These are phyloP conservation scores for Tausonia pullulans DNA, from an alignment of 1,284 basidiomycete genomes.

Conservation along the genomic window DNA sequence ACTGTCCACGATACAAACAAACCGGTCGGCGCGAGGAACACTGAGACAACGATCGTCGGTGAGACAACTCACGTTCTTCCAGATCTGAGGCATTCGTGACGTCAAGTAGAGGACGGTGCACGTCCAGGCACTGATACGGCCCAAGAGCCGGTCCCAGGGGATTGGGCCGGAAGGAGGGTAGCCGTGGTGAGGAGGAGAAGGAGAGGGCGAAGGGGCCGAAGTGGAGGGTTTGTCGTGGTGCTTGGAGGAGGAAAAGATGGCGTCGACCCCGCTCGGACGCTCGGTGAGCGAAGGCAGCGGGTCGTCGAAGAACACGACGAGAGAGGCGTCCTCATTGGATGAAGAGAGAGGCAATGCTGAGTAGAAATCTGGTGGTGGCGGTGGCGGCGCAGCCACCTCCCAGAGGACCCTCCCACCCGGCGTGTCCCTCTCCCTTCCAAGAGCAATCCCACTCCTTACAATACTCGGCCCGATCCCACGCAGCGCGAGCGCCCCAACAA, in stretches of 20 bases:
- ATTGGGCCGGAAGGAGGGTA: constrained; percentile 16
- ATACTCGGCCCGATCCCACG: constrained; percentile 2
- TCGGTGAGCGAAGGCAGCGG: not conserved
- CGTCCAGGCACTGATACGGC: constrained; percentile 80
- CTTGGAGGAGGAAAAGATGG: not conserved
- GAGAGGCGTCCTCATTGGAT: too few relatives aligned
- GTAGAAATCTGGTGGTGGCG: too few relatives aligned
- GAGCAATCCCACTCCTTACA: too few relatives aligned
- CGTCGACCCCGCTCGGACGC: not conserved
- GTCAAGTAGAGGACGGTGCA: constrained; percentile 86
- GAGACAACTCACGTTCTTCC: constrained; percentile 75
- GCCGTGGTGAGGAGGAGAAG: not conserved
- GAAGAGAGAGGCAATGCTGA: too few relatives aligned
- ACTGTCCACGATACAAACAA: constrained; percentile 41
- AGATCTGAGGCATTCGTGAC: constrained; percentile 84
- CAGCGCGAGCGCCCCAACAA: constrained; percentile 25
- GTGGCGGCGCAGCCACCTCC: too few relatives aligned
- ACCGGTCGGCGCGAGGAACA: not conserved
- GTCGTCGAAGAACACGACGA: too few relatives aligned
- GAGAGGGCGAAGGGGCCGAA: not conserved
- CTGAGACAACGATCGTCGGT: not conserved
- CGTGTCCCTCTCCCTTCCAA: too few relatives aligned
- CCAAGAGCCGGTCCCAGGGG: constrained; percentile 48
- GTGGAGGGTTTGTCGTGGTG: not conserved
- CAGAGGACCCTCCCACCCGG: too few relatives aligned